These are phyloP conservation scores for Gnetum montanum DNA, from an alignment of 75 land plant genomes.

Conservation along the genomic window DNA sequence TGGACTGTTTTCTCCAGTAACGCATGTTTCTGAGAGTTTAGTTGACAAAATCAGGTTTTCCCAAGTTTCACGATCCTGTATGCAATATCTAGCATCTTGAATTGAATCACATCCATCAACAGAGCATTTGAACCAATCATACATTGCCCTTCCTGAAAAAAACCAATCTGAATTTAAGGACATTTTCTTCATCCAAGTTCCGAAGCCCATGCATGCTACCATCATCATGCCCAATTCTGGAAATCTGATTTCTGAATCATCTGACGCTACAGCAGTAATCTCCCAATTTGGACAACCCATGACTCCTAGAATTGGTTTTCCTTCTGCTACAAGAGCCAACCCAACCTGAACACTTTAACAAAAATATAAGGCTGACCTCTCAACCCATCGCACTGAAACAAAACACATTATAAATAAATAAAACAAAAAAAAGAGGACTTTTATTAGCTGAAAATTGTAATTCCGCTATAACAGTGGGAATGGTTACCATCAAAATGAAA, in stretches of 20 bases:
- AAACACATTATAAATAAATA: too few species aligned
- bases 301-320: slow-evolving; percentile 61
- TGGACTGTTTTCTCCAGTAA: slow-evolving; percentile 8
- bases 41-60: slow-evolving; percentile 41
- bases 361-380: background rate
- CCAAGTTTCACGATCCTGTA: slow-evolving; percentile 76
- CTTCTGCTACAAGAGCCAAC: slow-evolving; percentile 74
- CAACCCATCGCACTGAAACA: too few species aligned
- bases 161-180: background rate
- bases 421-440: too few species aligned
- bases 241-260: slow-evolving; percentile 1
- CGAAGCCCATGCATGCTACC: slow-evolving; percentile 58
- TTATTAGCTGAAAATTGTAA: too few species aligned
- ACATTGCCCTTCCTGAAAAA: background rate
- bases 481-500: too few species aligned
- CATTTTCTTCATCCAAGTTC: slow-evolving; percentile 58
- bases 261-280: slow-evolving; percentile 7
- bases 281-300: slow-evolving; percentile 85
- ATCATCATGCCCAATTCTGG: slow-evolving; percentile 40
- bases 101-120: slow-evolving; percentile 39
- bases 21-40: slow-evolving; percentile 10
- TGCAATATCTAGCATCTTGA: slow-evolving; percentile 47
- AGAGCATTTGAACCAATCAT: slow-evolving; percentile 34
- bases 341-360: slow-evolving; percentile 48
- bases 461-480: too few species aligned